These are phyloP conservation scores for Apiotrichum gracile DNA, from an alignment of 1,284 basidiomycete species.

Conservation along the genomic window DNA sequence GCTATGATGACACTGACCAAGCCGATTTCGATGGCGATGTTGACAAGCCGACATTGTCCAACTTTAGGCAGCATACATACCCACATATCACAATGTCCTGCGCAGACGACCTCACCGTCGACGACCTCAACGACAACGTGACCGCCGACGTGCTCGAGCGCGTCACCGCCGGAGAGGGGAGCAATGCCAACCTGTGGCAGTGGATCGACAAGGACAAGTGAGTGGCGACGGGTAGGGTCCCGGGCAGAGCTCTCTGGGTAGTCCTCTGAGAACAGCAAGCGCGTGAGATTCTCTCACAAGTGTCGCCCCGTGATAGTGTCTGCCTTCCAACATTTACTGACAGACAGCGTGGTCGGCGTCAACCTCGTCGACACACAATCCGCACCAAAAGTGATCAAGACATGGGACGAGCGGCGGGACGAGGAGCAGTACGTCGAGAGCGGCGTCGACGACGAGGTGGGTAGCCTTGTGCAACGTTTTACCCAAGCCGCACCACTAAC, in stretches of 20 bases:
- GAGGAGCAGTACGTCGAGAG: conserved; percentile 41
- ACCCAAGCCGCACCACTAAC: background rate
- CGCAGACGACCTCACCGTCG: conserved; percentile 45
- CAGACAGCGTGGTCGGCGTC: conserved; percentile 39
- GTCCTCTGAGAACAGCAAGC: background rate
- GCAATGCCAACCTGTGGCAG: conserved; percentile 44
- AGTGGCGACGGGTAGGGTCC: too few species aligned
- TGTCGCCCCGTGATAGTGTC: too few species aligned
- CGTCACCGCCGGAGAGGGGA: conserved; percentile 42
- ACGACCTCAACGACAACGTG: conserved; percentile 36
- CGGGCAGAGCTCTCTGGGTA: too few species aligned
- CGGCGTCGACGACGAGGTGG: conserved; percentile 47
- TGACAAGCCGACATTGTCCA: too few species aligned
- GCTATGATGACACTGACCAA: too few species aligned
- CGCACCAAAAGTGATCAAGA: conserved; percentile 45
- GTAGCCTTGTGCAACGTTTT: background rate
- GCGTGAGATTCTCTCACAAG: too few species aligned
- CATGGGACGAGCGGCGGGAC: conserved; percentile 45
- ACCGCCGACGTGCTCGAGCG: conserved; percentile 41
- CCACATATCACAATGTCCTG: conserved; percentile 35
- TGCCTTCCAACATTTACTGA: conserved; percentile 4
- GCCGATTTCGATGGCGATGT: too few species aligned
- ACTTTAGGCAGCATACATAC: too few species aligned
- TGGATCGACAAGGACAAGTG: conserved; percentile 46
- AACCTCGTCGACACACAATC: conserved; percentile 35